Evolutionary conservation across 495 filamentous ascomycete genomes (phyloP).

Genomic region (Parathielavia hyrcaniae): DNA sequence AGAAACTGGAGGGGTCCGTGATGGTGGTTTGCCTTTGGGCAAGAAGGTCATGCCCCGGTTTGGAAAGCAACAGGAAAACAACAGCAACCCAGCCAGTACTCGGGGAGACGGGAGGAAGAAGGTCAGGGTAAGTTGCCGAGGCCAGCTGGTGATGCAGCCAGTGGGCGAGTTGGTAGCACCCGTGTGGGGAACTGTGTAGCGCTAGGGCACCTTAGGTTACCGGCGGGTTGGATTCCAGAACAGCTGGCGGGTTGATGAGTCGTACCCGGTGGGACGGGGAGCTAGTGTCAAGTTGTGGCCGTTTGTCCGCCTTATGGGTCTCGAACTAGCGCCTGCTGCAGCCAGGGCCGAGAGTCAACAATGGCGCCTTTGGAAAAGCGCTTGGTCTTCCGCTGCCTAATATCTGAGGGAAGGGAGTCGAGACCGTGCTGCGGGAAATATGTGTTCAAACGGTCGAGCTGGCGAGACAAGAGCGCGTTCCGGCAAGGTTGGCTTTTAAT

Average conservation of each 20-base stretch:
- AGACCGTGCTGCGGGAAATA: too few species aligned
- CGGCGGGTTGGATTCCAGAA: constrained; percentile 27
- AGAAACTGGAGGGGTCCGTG: neutral
- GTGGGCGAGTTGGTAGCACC: constrained; percentile 14
- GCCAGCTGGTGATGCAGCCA: neutral
- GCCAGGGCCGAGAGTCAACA: neutral
- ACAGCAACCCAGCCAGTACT: neutral
- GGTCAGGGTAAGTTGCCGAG: neutral
- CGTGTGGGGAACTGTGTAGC: constrained; percentile 25
- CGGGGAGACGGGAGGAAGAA: neutral
- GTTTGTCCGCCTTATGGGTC: neutral
- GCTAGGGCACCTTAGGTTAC: constrained; percentile 23
- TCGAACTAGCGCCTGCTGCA: neutral
- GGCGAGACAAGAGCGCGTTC: too few species aligned
- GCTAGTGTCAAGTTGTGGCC: constrained; percentile 9
- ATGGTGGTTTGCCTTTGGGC: neutral
- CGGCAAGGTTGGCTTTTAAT: too few species aligned
- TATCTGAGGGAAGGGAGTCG: too few species aligned
- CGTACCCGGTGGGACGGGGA: constrained; percentile 10
- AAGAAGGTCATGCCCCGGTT: neutral
- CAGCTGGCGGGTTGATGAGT: constrained; percentile 17
- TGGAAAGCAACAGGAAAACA: neutral
- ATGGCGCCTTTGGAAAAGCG: neutral
- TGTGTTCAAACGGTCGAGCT: too few species aligned
- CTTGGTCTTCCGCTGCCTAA: neutral